Base-by-base conservation (phyloP, 1,284 basidiomycete genomes). In the Ustilago bromivora region DNA sequence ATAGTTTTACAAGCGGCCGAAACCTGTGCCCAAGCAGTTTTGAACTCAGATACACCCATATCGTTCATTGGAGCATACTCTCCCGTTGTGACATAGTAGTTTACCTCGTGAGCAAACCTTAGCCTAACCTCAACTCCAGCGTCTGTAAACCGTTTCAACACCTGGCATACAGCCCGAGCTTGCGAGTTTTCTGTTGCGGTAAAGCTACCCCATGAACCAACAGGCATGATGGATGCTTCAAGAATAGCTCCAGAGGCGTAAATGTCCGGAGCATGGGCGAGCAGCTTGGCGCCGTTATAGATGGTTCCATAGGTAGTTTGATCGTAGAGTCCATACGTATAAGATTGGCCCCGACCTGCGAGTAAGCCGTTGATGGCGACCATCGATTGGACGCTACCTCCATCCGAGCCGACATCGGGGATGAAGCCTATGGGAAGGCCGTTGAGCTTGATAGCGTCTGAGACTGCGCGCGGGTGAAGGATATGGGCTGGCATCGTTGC, bases 91-190 rank as follows among this genome's bases (percentile, higher is more conserved):
- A 70, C 58, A 61, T 72, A 71, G 70, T 62, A 71, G 59, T 81
- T 82, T 65, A 82, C 78, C 52, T 86, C 85, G 73, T 86, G 85
- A 2, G 79, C 86, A 51, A 87, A 86, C 15, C 86, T 81, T 17
- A 87, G 72, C 64, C 86, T 83, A 52, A 87, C 86, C 52, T 86
- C 84, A 41, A 87, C 77, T 23, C 86, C 86, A 11, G 80, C 66
- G 63, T 87, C 86, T 54, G 85, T 86, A 75, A 86, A 87, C 60
- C 84, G 66, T 76, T 87, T 87, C 84, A 87, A 84, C 35, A 86
- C 85, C 0, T 82, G 74, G 61, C 81, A 82, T 38, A 85, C 81
- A 11, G 79, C 81, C 31, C 76, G 59, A 4, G 86, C 85, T 63
- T 86, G 86, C 8, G 72, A 72, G 71, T 84, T 84, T 74, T 86